A percentile compares a stretch with the other conserved stretches of the same genome.
phyloP scores from a whole-genome alignment of 2,329 filamentous ascomycete species.

The Aspergillus flavus region DNA sequence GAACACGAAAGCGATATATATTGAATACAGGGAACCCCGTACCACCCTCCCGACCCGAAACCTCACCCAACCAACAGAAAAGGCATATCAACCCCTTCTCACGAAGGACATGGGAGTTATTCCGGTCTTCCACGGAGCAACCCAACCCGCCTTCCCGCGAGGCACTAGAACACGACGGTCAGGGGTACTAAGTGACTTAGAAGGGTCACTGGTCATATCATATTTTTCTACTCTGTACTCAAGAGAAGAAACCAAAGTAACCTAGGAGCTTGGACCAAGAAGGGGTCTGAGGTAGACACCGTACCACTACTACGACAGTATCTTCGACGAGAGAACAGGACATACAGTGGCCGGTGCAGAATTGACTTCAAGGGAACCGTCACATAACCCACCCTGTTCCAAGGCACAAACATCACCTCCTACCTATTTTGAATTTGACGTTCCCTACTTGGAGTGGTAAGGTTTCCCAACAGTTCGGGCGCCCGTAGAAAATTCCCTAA shows the following conservation, averaged over 20 bases:
- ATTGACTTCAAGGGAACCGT: neutral
- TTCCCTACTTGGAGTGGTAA: neutral
- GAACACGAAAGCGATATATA: neutral
- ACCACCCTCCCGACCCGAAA: no score
- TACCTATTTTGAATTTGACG: neutral
- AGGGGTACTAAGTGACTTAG: neutral
- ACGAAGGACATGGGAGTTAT: neutral
- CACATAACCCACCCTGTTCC: neutral
- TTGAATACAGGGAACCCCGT: neutral
- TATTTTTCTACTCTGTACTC: neutral
- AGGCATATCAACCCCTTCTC: neutral
- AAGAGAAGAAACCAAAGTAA: neutral
- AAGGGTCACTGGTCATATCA: neutral
- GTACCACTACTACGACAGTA: neutral
- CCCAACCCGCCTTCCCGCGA: neutral
- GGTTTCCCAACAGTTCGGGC: conserved; percentile 6
- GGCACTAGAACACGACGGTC: neutral
- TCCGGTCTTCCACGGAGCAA: neutral
- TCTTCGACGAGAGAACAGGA: neutral
- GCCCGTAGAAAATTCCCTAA: neutral
- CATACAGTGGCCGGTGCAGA: neutral
- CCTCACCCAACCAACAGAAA: neutral
- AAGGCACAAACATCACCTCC: neutral
- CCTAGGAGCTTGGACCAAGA: neutral
- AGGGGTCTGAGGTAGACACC: neutral